These are phyloP conservation scores for Bolboschoenus planiculmis DNA, from an alignment of 176 grass and related monocot species.

Conservation along the genomic window DNA sequence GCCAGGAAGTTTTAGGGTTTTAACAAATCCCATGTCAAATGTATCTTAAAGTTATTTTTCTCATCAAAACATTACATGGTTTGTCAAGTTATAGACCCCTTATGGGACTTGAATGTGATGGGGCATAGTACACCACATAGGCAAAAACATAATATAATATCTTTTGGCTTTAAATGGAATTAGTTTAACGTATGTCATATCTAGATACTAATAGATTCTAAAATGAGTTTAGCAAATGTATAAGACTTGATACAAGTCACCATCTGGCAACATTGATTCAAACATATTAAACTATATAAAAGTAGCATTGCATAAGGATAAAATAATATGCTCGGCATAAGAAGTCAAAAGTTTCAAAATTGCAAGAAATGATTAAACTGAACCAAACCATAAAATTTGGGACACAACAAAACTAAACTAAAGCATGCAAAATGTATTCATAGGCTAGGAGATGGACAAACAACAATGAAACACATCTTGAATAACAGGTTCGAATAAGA, in stretches of 20 bases:
- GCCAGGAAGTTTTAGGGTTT: background rate
- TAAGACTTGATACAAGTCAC: background rate
- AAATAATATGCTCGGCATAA: background rate
- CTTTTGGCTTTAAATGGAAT: background rate
- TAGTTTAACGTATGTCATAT: background rate
- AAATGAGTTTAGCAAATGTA: background rate
- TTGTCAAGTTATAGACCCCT: background rate
- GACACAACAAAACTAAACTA: background rate
- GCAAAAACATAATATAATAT: background rate
- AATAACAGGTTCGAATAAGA: background rate
- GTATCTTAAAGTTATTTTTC: background rate
- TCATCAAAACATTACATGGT: background rate
- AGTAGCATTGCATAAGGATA: background rate
- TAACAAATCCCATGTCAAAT: background rate
- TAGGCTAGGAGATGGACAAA: background rate
- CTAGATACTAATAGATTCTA: background rate
- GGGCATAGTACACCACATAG: background rate
- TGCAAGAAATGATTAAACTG: background rate
- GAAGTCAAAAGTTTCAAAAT: background rate
- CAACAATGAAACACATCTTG: background rate
- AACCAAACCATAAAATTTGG: too few species aligned
- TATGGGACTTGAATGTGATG: background rate
- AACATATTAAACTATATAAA: background rate
- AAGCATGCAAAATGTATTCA: background rate
- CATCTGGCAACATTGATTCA: background rate